Evolutionary conservation across 176 grass and related monocot genomes (phyloP).

Genomic region (Phragmites australis): DNA sequence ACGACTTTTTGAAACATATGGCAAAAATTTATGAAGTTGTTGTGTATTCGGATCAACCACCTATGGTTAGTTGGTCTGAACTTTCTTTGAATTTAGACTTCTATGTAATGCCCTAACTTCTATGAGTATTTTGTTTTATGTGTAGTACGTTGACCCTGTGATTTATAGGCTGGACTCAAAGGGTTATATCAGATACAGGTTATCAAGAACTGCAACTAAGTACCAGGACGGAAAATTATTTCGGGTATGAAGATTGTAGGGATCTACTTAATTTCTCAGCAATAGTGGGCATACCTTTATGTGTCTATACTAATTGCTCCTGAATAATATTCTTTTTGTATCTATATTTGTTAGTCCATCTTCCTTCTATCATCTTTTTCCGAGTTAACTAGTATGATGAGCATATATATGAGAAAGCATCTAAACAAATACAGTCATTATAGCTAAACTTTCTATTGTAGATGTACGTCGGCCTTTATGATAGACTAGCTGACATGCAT

Average conservation of each 20-base stretch:
- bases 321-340: no score
- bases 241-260: slow-evolving; percentile 52
- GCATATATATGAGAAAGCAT: slow-evolving; percentile 7
- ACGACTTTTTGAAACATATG: slow-evolving; percentile 85
- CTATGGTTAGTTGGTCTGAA: slow-evolving; percentile 67
- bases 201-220: slow-evolving; percentile 87
- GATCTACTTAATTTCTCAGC: slow-evolving; percentile 21
- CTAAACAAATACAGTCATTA: neutral
- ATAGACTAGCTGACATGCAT: no score
- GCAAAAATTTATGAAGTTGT: slow-evolving; percentile 79
- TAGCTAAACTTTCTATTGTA: no score
- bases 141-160: slow-evolving; percentile 91
- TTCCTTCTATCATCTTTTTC: slow-evolving; percentile 21
- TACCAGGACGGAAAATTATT: slow-evolving; percentile 90
- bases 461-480: no score
- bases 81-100: slow-evolving; percentile 17
- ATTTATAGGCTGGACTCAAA: slow-evolving; percentile 77
- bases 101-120: slow-evolving; percentile 27
- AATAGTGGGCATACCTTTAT: slow-evolving; percentile 24
- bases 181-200: slow-evolving; percentile 55
- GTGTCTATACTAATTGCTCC: no score
- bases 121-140: slow-evolving; percentile 30
- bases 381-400: neutral
- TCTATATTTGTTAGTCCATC: slow-evolving; percentile 2
- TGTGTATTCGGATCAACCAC: slow-evolving; percentile 85